A percentile compares a stretch with the other conserved stretches of the same genome.
Conservation (phyloP, 257 asterid genomes). For the Vinca minor region DNA sequence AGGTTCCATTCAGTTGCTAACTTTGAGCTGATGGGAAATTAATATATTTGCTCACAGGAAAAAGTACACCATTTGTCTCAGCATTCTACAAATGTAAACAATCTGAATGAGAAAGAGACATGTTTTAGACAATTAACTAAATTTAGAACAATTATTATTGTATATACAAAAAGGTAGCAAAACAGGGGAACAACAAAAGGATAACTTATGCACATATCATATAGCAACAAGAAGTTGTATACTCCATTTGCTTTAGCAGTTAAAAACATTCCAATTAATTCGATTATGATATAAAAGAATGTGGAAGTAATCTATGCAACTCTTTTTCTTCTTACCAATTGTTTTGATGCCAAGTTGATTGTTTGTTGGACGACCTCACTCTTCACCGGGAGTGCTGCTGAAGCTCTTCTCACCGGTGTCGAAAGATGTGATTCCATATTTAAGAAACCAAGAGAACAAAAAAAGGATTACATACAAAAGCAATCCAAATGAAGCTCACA, state of each 20-base stretch:
- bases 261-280: constrained; percentile 7
- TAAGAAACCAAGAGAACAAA: too few species aligned
- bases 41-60: constrained; percentile 61
- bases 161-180: background rate
- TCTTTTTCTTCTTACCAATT: too few species aligned
- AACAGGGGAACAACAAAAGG: background rate
- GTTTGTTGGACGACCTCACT: too few species aligned
- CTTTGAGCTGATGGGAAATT: too few species aligned
- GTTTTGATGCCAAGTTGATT: too few species aligned
- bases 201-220: background rate
- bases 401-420: too few species aligned
- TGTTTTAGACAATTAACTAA: background rate
- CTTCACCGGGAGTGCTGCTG: too few species aligned
- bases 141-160: background rate
- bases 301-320: too few species aligned
- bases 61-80: constrained; percentile 71
- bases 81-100: constrained; percentile 39
- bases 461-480: too few species aligned
- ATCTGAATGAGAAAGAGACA: background rate
- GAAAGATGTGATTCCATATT: too few species aligned
- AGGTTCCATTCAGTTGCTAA: too few species aligned
- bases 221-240: background rate
- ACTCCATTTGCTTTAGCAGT: background rate
- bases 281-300: constrained; percentile 11
- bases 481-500: too few species aligned